Conservation (phyloP, 2,329 filamentous ascomycete species). For the Colletotrichum gigasporum region DNA sequence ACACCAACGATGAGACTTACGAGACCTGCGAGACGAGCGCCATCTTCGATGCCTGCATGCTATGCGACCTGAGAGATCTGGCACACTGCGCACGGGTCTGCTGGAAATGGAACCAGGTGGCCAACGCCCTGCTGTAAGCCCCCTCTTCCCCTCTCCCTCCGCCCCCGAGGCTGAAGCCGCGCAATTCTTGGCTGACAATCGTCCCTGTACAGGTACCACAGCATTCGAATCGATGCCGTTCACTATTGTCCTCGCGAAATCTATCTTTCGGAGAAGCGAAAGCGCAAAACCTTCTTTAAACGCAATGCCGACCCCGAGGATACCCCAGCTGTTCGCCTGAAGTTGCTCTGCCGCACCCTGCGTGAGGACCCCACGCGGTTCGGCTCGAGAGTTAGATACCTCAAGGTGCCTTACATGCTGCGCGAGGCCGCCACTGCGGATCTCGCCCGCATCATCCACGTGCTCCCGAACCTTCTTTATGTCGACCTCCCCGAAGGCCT, state of each 20-base stretch:
- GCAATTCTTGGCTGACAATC: conserved; percentile 11
- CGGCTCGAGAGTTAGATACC: conserved; percentile 75
- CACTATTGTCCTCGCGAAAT: conserved; percentile 94
- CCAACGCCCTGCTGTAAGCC: conserved; percentile 69
- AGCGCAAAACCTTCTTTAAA: conserved; percentile 76
- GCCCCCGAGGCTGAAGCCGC: conserved; percentile 9
- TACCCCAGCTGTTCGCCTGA: conserved; percentile 77
- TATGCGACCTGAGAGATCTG: conserved; percentile 91
- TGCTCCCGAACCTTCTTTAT: conserved; percentile 85
- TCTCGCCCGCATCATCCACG: conserved; percentile 85
- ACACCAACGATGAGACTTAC: conserved; percentile 80
- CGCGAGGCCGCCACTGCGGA: conserved; percentile 87
- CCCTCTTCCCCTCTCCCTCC: neutral
- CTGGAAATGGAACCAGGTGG: conserved; percentile 72
- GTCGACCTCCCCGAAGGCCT: conserved; percentile 91
- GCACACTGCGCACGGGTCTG: conserved; percentile 81
- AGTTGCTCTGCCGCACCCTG: conserved; percentile 82
- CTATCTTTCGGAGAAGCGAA: conserved; percentile 80
- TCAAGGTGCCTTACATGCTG: conserved; percentile 96
- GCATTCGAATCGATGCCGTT: conserved; percentile 91
- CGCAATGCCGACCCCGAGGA: conserved; percentile 85
- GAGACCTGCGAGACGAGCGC: conserved; percentile 85
- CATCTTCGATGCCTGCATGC: conserved; percentile 84
- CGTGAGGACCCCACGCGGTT: conserved; percentile 77
- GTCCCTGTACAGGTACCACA: conserved; percentile 73